Evolutionary conservation across 2,329 filamentous ascomycete species (phyloP).

Genomic region (Nemania sp.): DNA sequence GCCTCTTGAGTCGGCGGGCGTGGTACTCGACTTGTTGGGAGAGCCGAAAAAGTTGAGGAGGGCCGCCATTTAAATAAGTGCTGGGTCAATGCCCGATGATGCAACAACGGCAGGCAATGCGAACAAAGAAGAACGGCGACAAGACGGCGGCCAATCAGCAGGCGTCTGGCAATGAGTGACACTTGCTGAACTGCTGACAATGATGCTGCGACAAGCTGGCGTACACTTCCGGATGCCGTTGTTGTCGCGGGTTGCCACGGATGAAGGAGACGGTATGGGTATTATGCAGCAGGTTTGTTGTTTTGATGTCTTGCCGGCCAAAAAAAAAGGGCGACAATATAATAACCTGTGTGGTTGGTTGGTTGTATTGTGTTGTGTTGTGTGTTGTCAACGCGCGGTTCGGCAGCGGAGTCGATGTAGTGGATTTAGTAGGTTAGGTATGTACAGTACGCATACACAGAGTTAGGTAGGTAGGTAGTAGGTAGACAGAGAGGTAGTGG

Average conservation of each 20-base stretch:
- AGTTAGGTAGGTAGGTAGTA: too few species aligned
- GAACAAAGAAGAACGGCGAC: conserved; percentile 20
- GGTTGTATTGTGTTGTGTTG: conserved; percentile 6
- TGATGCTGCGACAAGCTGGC: neutral
- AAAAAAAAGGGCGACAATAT: conserved; percentile 6
- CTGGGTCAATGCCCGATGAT: conserved; percentile 10
- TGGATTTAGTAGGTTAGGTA: neutral
- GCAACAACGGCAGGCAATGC: conserved; percentile 23
- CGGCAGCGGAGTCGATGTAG: conserved; percentile 10
- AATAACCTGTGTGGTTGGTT: conserved; percentile 1
- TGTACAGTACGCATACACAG: too few species aligned
- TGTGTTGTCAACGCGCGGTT: conserved; percentile 31
- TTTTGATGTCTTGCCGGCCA: neutral
- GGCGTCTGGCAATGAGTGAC: conserved; percentile 14
- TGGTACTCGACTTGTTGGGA: conserved; percentile 27
- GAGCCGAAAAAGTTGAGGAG: conserved; percentile 28
- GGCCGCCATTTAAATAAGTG: conserved; percentile 27
- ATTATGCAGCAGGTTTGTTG: neutral
- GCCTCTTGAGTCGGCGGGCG: conserved; percentile 37
- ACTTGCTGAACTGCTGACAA: neutral
- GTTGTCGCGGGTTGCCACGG: neutral
- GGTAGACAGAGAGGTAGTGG: too few species aligned
- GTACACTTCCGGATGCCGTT: neutral
- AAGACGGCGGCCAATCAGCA: conserved; percentile 11
- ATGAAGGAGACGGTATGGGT: neutral